Base-by-base conservation (phyloP, 2,329 filamentous ascomycete species). In the Fusarium albidum region DNA sequence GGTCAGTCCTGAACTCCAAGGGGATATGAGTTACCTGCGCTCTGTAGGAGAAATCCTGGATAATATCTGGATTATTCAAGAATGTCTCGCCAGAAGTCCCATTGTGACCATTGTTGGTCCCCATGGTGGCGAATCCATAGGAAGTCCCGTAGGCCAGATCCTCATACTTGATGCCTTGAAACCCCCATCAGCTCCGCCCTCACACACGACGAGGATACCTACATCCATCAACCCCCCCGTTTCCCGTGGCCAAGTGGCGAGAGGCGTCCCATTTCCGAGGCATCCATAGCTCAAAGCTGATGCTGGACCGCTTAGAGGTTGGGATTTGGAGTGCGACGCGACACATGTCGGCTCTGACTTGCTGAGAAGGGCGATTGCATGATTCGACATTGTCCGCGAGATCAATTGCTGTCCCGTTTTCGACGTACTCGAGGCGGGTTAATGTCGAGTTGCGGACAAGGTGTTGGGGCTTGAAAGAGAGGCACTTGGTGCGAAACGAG, bases 101-200 rank as follows among this genome's bases (percentile, higher is more conserved):
- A 55, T 80, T 79, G 39, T 82, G 79, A 4, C 79, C 79, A 17
- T 78, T 79, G 50, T 82, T 81, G 2, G 79, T 75, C 3, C 77
- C 79, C 25, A 81, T 73, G 0, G 73, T 69, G 1, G 77, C 73
- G 46, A 82, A 81, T 0, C 77, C 77, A 13, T 75, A 67, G 0
- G 68, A 59, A 7, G 72, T 66, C 2, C 74, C 73, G 37, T 81
- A 62, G 0, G 15, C 33, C 6, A 62, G 40, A n/a, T 81, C 1
- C 70, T 76, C 26, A 75, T 65, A 55, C 75, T 77, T 52, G 68
- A 52, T 81, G 76, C 60, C 76, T 73, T 25, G 76, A n/a, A n/a
- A 13, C 0, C 14, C 11, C 3, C 2, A 2, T 55, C 9, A 55
- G 26, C 18, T 21, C 5, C 5, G 21, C 21, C 7, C 21, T 7